phyloP scores from a whole-genome alignment of 306 rosid genomes.

The Urtica urens region DNA sequence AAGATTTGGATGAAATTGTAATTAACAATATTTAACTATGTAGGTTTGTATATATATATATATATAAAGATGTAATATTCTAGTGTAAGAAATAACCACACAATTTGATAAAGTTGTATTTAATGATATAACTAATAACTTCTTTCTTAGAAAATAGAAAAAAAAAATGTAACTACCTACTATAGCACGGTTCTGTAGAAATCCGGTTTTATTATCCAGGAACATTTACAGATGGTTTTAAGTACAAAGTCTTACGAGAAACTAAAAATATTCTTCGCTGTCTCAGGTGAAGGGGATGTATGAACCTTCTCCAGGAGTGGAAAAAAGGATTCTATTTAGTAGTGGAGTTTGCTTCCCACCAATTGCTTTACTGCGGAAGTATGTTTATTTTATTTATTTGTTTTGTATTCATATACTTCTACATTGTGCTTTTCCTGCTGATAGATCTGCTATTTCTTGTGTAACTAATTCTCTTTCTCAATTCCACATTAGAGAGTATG shows the following conservation, averaged over 20 bases:
- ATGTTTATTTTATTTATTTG: constrained; percentile 18
- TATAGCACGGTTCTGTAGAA: neutral
- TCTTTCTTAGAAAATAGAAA: neutral
- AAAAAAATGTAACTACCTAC: neutral
- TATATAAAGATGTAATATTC: too few species aligned
- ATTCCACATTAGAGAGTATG: constrained; percentile 62
- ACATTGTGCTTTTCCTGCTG: neutral
- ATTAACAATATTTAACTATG: too few species aligned
- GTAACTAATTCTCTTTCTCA: neutral
- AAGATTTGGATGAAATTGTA: too few species aligned
- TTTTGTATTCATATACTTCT: neutral
- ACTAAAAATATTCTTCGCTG: constrained; percentile 11
- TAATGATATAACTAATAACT: too few species aligned
- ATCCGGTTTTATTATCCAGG: neutral
- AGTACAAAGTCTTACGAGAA: neutral
- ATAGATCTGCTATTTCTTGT: neutral
- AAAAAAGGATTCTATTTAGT: constrained; percentile 53
- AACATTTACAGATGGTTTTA: neutral
- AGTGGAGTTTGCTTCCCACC: constrained; percentile 57
- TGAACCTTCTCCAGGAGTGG: constrained; percentile 50
- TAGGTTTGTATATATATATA: too few species aligned
- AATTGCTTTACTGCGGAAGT: constrained; percentile 80
- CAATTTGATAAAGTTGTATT: too few species aligned
- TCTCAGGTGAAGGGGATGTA: constrained; percentile 59
- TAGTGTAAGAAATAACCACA: too few species aligned